Base-by-base conservation (phyloP, 139 green algal species). In the Tetraselmis striata region DNA sequence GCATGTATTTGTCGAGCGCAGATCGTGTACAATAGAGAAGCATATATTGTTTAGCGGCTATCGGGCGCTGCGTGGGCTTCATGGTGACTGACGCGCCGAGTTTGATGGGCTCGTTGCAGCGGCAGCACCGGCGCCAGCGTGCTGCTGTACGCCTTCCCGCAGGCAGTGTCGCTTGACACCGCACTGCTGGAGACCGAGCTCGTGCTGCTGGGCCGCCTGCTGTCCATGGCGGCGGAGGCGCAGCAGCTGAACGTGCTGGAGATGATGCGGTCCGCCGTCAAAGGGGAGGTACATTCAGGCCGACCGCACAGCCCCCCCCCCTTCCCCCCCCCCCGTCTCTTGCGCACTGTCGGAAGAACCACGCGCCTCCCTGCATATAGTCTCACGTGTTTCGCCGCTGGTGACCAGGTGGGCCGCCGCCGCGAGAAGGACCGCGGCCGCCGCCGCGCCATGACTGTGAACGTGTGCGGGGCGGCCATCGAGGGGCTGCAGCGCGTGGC, bases 151-250 rank as follows among this genome's bases (percentile, higher is more conserved):
- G 45, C 45, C 45, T 67, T 67, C 45, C 45, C 45, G 18, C 45
- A 67, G 45, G 45, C 45, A 25, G 45, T 67, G 45, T 67, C 45
- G 11, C 45, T 67, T 67, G 45, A 67, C 81, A 28, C 85, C 26
- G 85, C 81, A 23, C 84, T 96, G 82, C 80, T 94, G 59, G 87
- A 90, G 24, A 87, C 85, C 0, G 89, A 95, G 84, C 75, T 92
- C 75, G 77, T 80, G 30, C 75, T 94, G 78, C 84, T 96, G 81
- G 93, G 93, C 0, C 80, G 83, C 18, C 80, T 94, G 75, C 79
- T 94, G 77, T 84, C 83, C 0, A 75, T 86, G 0, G 81, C 91
- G 30, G 81, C 82, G 1, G 31, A 82, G 0, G 67, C 80, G 28
- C 87, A 90, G 32, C 90, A 93, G 86, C 77, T 89, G 2, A 83